Base-by-base conservation (phyloP, 371 early-diverging fungal genomes). In the Scutellospora calospora region DNA sequence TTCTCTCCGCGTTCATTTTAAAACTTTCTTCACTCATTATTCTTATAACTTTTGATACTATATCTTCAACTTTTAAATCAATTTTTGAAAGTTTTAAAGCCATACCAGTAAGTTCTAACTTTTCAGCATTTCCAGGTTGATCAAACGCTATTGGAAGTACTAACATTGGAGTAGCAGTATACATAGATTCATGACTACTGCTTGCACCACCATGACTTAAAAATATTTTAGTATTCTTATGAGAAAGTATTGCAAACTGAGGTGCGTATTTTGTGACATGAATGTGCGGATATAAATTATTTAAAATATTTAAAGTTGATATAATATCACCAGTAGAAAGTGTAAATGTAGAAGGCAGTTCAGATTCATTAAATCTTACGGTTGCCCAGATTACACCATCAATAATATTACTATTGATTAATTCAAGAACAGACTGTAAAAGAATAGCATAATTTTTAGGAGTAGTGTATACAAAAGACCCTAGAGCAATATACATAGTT, bases 111-210 rank as follows among this genome's bases (percentile, higher is more conserved):
- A 49, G 8, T 51, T 22, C 51, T 9, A 77, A 51, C 18, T 51
- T 60, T n/a, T 77, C 65, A 5, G 81, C 54, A 41, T 81, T 81
- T 20, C 51, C 25, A n/a, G 18, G 16, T 54, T 81, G 66, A 65
- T 74, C 63, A 38, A n/a, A 11, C 18, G 22, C 9, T 6, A 81
- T 22, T 35, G 81, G 81, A 25, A 76, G 31, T 18, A 65, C 18
- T 52, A 81, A 55, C 80, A 81, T 81, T 3, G 81, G 81, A 14
- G n/a, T 68, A 6, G 41, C 76, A 22, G 51, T 31, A 57, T 76
- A 66, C 18, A 77, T 31, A 38, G 77, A 49, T 68, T 81, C 81
- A 38, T 76, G 73, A 29, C 35, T 29, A 54, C 81, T 81, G 5
- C 22, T 35, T 25, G 59, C n/a, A 18, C 77, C 81, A 29, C 77